These are phyloP conservation scores for Miamiensis avidus DNA, from an alignment of 169 alveolate genomes.

Conservation along the genomic window DNA sequence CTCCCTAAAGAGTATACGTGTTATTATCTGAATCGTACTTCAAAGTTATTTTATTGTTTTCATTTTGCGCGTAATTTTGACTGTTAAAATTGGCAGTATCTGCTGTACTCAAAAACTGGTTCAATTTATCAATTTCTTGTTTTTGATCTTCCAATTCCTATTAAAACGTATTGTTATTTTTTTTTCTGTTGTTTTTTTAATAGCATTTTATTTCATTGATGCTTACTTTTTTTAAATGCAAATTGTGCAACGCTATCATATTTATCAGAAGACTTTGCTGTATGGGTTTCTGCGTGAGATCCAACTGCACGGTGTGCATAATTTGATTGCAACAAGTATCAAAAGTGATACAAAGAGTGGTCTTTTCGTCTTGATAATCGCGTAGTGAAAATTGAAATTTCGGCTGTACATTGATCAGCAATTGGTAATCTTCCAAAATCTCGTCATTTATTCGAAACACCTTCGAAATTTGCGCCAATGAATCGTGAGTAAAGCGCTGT, in stretches of 20 bases:
- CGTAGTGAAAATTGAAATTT: too few relatives aligned
- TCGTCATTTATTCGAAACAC: not conserved
- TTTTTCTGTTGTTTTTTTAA: not conserved
- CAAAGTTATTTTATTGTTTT: too few relatives aligned
- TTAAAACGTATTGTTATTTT: too few relatives aligned
- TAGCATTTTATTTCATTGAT: too few relatives aligned
- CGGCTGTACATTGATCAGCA: not conserved
- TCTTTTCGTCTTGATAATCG: not conserved
- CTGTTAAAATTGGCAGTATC: too few relatives aligned
- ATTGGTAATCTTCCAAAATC: not conserved
- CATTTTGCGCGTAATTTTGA: too few relatives aligned
- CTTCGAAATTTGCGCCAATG: not conserved
- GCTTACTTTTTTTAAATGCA: not conserved
- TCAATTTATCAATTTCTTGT: not conserved
- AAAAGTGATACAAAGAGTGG: not conserved
- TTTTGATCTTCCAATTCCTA: not conserved
- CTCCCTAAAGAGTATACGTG: too few relatives aligned
- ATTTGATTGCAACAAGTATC: not conserved
- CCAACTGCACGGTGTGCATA: not conserved
- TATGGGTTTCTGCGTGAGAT: not conserved
- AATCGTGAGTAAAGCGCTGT: not conserved
- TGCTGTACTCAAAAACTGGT: not conserved
- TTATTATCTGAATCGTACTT: too few relatives aligned
- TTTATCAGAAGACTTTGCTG: not conserved
- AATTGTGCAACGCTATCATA: not conserved